These are phyloP conservation scores for Fusarium fracticaudum DNA, from an alignment of 2,329 filamentous ascomycete genomes.

Conservation along the genomic window DNA sequence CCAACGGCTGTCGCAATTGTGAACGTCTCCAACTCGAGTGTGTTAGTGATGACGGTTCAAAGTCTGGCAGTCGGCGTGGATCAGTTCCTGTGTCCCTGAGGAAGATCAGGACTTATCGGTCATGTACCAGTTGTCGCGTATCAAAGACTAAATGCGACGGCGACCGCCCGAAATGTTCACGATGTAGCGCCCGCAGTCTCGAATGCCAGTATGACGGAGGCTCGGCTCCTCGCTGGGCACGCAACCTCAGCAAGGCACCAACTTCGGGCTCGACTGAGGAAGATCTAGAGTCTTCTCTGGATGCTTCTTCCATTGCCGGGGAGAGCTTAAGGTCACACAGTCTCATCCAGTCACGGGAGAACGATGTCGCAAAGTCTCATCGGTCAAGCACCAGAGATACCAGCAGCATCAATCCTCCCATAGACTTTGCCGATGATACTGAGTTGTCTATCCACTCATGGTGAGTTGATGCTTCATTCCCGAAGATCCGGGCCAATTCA, in stretches of 20 bases:
- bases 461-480: conserved; percentile 1
- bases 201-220: conserved; percentile 53
- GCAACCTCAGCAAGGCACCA: conserved; percentile 44
- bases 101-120: conserved; percentile 54
- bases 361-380: conserved; percentile 26
- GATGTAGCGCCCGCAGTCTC: conserved; percentile 47
- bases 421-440: conserved; percentile 41
- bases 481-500: background rate
- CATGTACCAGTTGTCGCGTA: conserved; percentile 51
- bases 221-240: conserved; percentile 50
- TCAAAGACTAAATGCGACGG: conserved; percentile 56
- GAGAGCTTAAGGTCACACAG: conserved; percentile 37
- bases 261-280: conserved; percentile 39
- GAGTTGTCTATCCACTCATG: conserved; percentile 43
- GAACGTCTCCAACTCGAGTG: conserved; percentile 55
- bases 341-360: conserved; percentile 40
- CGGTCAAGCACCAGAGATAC: conserved; percentile 36
- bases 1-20: conserved; percentile 54
- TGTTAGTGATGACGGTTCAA: conserved; percentile 49
- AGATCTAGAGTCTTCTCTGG: conserved; percentile 30
- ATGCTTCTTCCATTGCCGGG: conserved; percentile 26
- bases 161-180: conserved; percentile 51
- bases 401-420: conserved; percentile 33
- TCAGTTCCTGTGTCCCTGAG: conserved; percentile 45
- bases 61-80: conserved; percentile 33